phyloP scores from a whole-genome alignment of 75 land plant genomes.

The Isoetes taiwanensis region DNA sequence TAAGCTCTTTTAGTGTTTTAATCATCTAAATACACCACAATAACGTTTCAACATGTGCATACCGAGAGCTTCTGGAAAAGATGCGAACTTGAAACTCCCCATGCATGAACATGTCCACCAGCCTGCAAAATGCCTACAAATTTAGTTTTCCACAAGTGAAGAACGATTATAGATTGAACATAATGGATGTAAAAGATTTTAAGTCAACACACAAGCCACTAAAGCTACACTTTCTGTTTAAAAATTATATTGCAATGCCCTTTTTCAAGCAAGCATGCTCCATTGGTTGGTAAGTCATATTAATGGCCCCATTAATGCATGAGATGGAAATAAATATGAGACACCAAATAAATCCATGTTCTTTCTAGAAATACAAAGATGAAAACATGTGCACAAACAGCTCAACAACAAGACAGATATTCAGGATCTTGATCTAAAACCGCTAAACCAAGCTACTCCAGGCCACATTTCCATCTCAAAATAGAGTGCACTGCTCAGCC shows the following conservation, averaged over 20 bases:
- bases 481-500: too few species aligned
- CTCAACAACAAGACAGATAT: too few species aligned
- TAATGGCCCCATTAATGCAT: too few species aligned
- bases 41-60: constrained; percentile 10
- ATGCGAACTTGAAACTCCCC: constrained; percentile 57
- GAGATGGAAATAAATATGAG: too few species aligned
- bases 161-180: neutral
- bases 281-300: neutral
- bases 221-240: neutral
- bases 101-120: constrained; percentile 62
- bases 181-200: neutral
- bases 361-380: too few species aligned
- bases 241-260: neutral
- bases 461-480: too few species aligned
- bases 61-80: constrained; percentile 62
- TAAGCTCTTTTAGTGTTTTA: neutral
- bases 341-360: too few species aligned
- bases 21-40: neutral
- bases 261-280: neutral
- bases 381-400: too few species aligned
- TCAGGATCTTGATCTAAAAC: too few species aligned
- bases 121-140: constrained; percentile 22
- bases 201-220: neutral
- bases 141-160: neutral
- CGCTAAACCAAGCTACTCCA: too few species aligned